These are phyloP conservation scores for Hanseniaspora singularis DNA, from an alignment of 805 yeast species.

Conservation along the genomic window DNA sequence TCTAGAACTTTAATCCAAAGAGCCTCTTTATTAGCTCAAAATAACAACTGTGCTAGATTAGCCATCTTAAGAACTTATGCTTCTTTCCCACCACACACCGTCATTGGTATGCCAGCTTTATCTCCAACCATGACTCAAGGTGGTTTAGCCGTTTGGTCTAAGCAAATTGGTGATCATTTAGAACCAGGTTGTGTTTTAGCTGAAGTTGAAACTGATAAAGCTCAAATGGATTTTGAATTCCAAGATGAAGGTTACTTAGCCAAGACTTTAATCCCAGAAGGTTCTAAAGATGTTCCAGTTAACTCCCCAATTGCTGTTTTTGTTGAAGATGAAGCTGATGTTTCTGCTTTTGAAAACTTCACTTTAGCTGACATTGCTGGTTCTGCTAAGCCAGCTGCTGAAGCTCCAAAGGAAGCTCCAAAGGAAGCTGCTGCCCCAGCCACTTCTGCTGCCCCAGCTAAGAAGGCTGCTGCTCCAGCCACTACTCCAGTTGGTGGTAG, in stretches of 20 bases:
- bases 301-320: conserved; percentile 94
- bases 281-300: conserved; percentile 82
- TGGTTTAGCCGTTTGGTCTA: conserved; percentile 79
- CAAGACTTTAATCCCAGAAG: conserved; percentile 69
- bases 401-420: conserved; percentile 1
- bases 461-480: conserved; percentile 22
- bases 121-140: conserved; percentile 99
- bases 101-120: conserved; percentile 94
- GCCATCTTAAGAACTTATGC: conserved; percentile 28
- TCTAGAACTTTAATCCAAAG: conserved; percentile 20
- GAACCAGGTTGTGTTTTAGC: conserved; percentile 90
- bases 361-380: conserved; percentile 65
- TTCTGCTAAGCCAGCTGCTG: background rate
- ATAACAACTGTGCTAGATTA: conserved; percentile 21
- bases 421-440: conserved; percentile 20
- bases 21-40: conserved; percentile 25
- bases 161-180: conserved; percentile 76
- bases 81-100: conserved; percentile 66
- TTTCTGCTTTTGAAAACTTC: conserved; percentile 77
- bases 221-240: conserved; percentile 95
- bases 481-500: conserved; percentile 42
- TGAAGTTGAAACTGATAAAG: conserved; percentile 95
- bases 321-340: conserved; percentile 77
- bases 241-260: conserved; percentile 94
- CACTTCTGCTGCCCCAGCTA: conserved; percentile 21